phyloP scores from a whole-genome alignment of 1,139 yeast genomes.

The Candida gigantensis region DNA sequence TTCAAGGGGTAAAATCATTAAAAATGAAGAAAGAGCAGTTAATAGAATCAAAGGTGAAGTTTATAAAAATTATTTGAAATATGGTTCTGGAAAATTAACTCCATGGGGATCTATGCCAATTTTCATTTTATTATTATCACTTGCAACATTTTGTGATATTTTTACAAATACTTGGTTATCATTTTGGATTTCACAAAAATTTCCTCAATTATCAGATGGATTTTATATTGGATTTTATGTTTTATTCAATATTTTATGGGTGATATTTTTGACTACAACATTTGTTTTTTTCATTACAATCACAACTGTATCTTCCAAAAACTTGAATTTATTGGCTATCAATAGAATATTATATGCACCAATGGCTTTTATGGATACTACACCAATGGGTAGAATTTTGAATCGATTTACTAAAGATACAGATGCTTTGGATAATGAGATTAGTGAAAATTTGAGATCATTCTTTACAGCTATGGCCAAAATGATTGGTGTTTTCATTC shows the following conservation, averaged over 20 bases:
- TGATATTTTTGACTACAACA: conserved; percentile 37
- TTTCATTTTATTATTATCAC: conserved; percentile 22
- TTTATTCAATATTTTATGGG: conserved; percentile 49
- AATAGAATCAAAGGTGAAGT: conserved; percentile 31
- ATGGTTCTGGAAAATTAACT: conserved; percentile 56
- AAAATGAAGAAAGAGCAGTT: conserved; percentile 43
- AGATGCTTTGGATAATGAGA: conserved; percentile 76
- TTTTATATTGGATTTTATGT: conserved; percentile 76
- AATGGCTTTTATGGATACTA: conserved; percentile 58
- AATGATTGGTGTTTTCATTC: conserved; percentile 61
- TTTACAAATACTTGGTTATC: conserved; percentile 84
- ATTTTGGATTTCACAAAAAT: conserved; percentile 72
- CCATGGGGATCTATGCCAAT: conserved; percentile 18
- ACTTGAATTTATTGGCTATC: conserved; percentile 45
- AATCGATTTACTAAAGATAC: conserved; percentile 78
- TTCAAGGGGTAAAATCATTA: conserved; percentile 32
- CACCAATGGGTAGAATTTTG: conserved; percentile 61
- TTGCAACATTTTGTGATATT: conserved; percentile 58
- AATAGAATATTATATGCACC: conserved; percentile 51
- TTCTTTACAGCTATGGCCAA: conserved; percentile 51
- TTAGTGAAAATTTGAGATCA: conserved; percentile 59
- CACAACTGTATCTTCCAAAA: conserved; percentile 50
- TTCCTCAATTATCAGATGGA: conserved; percentile 43
- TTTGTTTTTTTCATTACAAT: conserved; percentile 51
- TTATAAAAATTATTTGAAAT: conserved; percentile 48